A percentile compares a stretch with the other conserved stretches of the same genome.
phyloP scores from a whole-genome alignment of 2,329 filamentous ascomycete species.

The Monosporascus sp. region DNA sequence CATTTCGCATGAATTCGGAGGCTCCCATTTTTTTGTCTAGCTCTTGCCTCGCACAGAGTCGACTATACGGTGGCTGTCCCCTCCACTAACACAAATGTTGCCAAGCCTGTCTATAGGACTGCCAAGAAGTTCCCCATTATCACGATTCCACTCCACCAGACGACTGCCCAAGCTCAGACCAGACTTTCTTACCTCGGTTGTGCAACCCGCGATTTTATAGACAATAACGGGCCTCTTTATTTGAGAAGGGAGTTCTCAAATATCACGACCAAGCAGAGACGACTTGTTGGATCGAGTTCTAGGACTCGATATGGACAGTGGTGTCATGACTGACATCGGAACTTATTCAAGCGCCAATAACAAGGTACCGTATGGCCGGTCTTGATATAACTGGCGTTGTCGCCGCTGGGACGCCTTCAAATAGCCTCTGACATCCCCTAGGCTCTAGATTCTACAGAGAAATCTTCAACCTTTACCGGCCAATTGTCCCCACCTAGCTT shows the following conservation, averaged over 20 bases:
- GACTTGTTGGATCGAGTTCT: slow-evolving; percentile 15
- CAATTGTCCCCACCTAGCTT: slow-evolving; percentile 28
- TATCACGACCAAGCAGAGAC: slow-evolving; percentile 1
- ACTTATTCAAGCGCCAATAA: slow-evolving; percentile 26
- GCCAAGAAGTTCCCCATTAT: neutral
- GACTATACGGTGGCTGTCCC: neutral
- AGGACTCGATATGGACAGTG: slow-evolving; percentile 30
- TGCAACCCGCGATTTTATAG: neutral
- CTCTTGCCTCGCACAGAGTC: neutral
- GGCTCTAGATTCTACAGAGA: slow-evolving; percentile 26
- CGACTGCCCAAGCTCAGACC: too few relatives aligned
- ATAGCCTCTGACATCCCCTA: slow-evolving; percentile 14
- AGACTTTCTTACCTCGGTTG: neutral
- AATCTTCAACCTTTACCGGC: slow-evolving; percentile 24
- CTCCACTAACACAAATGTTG: neutral
- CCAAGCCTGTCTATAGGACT: neutral
- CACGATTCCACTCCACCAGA: neutral
- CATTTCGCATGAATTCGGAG: too few relatives aligned
- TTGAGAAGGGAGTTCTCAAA: slow-evolving; percentile 9
- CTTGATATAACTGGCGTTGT: slow-evolving; percentile 2
- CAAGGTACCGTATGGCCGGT: slow-evolving; percentile 21
- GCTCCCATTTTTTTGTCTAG: neutral
- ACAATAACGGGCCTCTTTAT: slow-evolving; percentile 1
- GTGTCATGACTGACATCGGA: slow-evolving; percentile 31
- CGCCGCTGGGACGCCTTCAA: slow-evolving; percentile 5